Base-by-base conservation (phyloP, 768 basidiomycete species). In the Dendrothele bispora region DNA sequence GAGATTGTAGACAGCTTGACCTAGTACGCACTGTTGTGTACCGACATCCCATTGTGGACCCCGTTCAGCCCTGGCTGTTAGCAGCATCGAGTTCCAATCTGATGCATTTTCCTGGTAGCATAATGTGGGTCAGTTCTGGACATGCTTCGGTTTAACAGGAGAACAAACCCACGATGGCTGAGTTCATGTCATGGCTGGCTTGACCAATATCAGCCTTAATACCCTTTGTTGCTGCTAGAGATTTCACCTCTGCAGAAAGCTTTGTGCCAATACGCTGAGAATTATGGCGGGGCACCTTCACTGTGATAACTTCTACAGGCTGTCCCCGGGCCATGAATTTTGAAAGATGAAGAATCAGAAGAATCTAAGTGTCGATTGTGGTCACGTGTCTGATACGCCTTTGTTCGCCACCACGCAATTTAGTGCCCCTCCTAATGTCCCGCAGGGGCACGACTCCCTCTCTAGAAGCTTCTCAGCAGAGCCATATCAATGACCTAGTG, bases 1-100 rank as follows among this genome's bases (percentile, higher is more conserved):
- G 17, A 49, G 20, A 35, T 26, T 10, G 2, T 12, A 39, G 24
- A 28, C 38, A 17, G 5, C 14, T 50, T 39, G n/a, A n/a, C n/a
- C n/a, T n/a, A n/a, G n/a, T n/a, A 75, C 86, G 55, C 55, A 91
- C 90, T 87, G 84, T 62, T 92, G 89, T 12, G 90, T 90, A 15
- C 87, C 87, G 30, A 91, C 73, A 61, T 92, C 90, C 89, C 89
- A 92, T 57, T 91, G 89, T 3, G 90, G 90, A 1, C 90, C 90
- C 50, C 90, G 74, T 49, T 86, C 82, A 7, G 89, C 90, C 29
- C 90, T 79, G 3, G 90, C 90, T 22, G 83, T 85, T 50, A 82
- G 77, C 38, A 92, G 72, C 44, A 90, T 56, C 0, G 89, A 91
- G 55, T 92, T 92, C 90, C 90, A 91, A 54, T 90, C 86, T 8